Conservation (phyloP, 805 yeast genomes). For the Cephaloascus albidus region DNA sequence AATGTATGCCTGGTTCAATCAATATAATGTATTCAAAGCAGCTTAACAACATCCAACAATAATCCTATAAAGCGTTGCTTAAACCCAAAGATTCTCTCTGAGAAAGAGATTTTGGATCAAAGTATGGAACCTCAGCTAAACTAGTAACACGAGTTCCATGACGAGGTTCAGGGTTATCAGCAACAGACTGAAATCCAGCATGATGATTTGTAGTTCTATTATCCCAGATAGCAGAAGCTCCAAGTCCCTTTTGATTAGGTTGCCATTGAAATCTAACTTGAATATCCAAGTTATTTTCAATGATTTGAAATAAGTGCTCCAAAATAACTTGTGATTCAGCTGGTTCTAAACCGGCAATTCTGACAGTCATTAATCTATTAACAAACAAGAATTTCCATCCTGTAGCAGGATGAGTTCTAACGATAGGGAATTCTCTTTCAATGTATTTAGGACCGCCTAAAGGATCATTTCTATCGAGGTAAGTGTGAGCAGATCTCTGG, state of each 20-base stretch:
- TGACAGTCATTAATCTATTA: conserved; percentile 18
- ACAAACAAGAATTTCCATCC: conserved; percentile 22
- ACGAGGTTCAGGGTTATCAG: conserved; percentile 27
- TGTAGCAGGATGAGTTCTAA: conserved; percentile 23
- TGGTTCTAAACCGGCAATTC: conserved; percentile 19
- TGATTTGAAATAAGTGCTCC: conserved; percentile 16
- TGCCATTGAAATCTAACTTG: conserved; percentile 23
- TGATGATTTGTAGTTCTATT: conserved; percentile 27
- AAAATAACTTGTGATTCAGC: conserved; percentile 18
- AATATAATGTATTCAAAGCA: too few relatives aligned
- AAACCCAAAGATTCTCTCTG: conserved; percentile 44
- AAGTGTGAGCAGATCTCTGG: conserved; percentile 28
- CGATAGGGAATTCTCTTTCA: conserved; percentile 20
- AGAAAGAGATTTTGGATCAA: conserved; percentile 38
- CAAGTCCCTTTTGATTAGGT: conserved; percentile 18
- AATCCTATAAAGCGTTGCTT: too few relatives aligned
- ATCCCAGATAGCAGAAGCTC: conserved; percentile 31
- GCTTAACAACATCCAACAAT: too few relatives aligned
- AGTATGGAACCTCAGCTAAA: conserved; percentile 44
- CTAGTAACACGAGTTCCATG: conserved; percentile 48
- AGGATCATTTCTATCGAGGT: conserved; percentile 24
- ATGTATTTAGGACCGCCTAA: conserved; percentile 18
- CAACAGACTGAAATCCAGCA: conserved; percentile 22
- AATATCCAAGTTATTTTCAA: conserved; percentile 23
- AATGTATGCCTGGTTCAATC: too few relatives aligned